Percentiles rank a stretch among this genome's conserved stretches.
Conservation (phyloP, 345 rosid genomes). For the Moricandia moricandioides region DNA sequence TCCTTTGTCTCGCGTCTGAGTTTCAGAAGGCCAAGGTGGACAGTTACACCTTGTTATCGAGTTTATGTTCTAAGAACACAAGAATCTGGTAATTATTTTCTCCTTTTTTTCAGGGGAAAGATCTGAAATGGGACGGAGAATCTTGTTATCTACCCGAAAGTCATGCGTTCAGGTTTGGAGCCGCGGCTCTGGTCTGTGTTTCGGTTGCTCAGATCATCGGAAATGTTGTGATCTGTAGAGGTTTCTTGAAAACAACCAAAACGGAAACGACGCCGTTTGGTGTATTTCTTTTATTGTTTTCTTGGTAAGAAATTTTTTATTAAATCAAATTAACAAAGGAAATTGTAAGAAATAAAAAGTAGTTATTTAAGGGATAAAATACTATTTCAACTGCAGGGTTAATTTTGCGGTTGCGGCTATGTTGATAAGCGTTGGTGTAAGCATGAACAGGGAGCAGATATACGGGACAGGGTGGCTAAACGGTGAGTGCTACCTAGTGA, state of each 20-base stretch:
- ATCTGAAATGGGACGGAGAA: slow-evolving; percentile 59
- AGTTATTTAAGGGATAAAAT: too few species aligned
- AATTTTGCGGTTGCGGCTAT: slow-evolving; percentile 50
- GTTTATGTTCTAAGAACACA: not conserved
- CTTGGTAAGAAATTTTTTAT: slow-evolving; percentile 50
- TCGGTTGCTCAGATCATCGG: slow-evolving; percentile 54
- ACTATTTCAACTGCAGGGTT: slow-evolving; percentile 44
- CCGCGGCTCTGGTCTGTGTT: slow-evolving; percentile 52
- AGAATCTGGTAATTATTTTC: not conserved
- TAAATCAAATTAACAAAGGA: not conserved
- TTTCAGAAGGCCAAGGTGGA: slow-evolving; percentile 59
- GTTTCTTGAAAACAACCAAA: slow-evolving; percentile 30
- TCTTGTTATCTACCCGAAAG: slow-evolving; percentile 60
- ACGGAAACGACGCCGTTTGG: slow-evolving; percentile 20
- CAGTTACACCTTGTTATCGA: not conserved
- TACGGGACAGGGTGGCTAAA: slow-evolving; percentile 80
- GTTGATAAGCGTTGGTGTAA: slow-evolving; percentile 50
- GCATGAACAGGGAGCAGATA: slow-evolving; percentile 65
- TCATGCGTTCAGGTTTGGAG: slow-evolving; percentile 49
- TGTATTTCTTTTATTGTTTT: slow-evolving; percentile 42
- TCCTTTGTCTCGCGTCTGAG: slow-evolving; percentile 59
- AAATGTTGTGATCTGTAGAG: slow-evolving; percentile 41
- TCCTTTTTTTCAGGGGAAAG: slow-evolving; percentile 42
- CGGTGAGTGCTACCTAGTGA: slow-evolving; percentile 66
- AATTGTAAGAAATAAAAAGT: too few species aligned